phyloP scores from a whole-genome alignment of 768 basidiomycete species.

The Mrakia gelida region DNA sequence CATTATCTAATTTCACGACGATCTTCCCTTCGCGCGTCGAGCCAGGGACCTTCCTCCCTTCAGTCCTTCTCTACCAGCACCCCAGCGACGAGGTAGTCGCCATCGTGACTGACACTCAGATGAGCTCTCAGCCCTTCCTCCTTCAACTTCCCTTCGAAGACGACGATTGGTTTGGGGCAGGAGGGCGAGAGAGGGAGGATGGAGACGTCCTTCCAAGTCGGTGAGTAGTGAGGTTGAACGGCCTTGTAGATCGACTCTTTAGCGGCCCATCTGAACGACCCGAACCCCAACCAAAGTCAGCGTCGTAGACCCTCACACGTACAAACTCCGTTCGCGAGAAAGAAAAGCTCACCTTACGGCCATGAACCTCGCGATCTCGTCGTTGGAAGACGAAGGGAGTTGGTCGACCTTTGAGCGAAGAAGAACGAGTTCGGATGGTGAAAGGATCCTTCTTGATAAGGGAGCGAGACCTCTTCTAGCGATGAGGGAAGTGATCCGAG shows the following conservation, averaged over 20 bases:
- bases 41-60: not conserved
- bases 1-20: too few species aligned
- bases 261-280: slow-evolving; percentile 22
- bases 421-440: not conserved
- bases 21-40: not conserved
- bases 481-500: slow-evolving; percentile 22
- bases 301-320: not conserved
- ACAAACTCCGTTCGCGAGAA: too few species aligned
- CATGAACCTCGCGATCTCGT: slow-evolving; percentile 8
- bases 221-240: slow-evolving; percentile 18
- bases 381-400: not conserved
- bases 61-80: slow-evolving; percentile 26
- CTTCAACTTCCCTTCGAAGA: slow-evolving; percentile 3
- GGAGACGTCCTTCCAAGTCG: slow-evolving; percentile 31
- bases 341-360: slow-evolving; percentile 1
- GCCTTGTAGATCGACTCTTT: slow-evolving; percentile 33
- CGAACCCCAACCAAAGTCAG: too few species aligned
- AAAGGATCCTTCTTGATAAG: slow-evolving; percentile 22
- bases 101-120: slow-evolving; percentile 33
- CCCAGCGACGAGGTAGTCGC: slow-evolving; percentile 28
- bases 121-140: slow-evolving; percentile 6
- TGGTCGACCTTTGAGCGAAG: not conserved
- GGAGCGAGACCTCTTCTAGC: slow-evolving; percentile 3
- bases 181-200: slow-evolving; percentile 2
- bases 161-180: slow-evolving; percentile 4